phyloP scores from a whole-genome alignment of 805 yeast genomes.

The Kluyveromyces nonfermentans region DNA sequence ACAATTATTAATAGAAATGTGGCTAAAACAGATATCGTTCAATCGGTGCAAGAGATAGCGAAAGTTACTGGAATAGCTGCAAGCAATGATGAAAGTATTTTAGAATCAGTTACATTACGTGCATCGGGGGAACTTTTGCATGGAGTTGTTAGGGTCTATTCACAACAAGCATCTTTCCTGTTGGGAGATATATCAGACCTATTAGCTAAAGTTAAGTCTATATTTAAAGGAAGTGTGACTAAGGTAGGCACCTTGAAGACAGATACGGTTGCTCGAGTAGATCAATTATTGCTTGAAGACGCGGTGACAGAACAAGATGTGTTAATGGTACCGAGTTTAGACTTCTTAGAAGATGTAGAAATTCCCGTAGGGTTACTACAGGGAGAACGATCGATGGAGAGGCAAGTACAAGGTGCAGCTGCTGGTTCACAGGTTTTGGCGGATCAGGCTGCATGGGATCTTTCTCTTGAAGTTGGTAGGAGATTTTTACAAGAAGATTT shows the following conservation, averaged over 20 bases:
- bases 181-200: slow-evolving; percentile 79
- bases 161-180: slow-evolving; percentile 73
- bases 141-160: slow-evolving; percentile 81
- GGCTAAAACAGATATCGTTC: slow-evolving; percentile 61
- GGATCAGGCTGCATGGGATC: slow-evolving; percentile 16
- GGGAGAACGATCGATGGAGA: slow-evolving; percentile 15
- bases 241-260: slow-evolving; percentile 51
- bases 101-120: slow-evolving; percentile 64
- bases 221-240: slow-evolving; percentile 40
- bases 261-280: slow-evolving; percentile 51
- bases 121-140: slow-evolving; percentile 77
- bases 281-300: slow-evolving; percentile 57
- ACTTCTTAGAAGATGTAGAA: slow-evolving; percentile 17
- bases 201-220: slow-evolving; percentile 56
- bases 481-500: slow-evolving; percentile 16
- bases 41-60: slow-evolving; percentile 59
- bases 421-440: background rate
- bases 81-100: slow-evolving; percentile 10
- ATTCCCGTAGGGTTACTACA: slow-evolving; percentile 11
- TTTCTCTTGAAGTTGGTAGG: slow-evolving; percentile 27
- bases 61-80: slow-evolving; percentile 29
- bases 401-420: slow-evolving; percentile 27
- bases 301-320: slow-evolving; percentile 73
- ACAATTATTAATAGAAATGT: slow-evolving; percentile 36
- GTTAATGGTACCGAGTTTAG: slow-evolving; percentile 53